Conservation (phyloP, 345 rosid genomes). For the Eutrema yunnanense region DNA sequence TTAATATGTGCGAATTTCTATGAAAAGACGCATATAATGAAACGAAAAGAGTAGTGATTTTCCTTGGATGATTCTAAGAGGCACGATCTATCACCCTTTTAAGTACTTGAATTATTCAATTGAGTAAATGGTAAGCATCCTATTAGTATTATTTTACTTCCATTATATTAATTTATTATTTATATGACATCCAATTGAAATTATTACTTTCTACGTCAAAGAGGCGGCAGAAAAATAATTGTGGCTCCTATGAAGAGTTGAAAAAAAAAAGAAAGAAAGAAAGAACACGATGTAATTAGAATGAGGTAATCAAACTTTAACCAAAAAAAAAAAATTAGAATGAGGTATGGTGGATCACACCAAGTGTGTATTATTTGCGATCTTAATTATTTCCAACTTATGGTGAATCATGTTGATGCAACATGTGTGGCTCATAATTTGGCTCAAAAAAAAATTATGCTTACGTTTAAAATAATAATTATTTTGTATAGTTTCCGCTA, state of each 20-base stretch:
- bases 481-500: not conserved
- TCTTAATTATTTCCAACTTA: not conserved
- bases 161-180: not conserved
- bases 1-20: not conserved
- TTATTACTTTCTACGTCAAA: not conserved
- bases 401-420: not conserved
- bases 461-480: not conserved
- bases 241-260: conserved; percentile 5
- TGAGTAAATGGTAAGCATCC: not conserved
- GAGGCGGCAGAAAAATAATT: conserved; percentile 2
- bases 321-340: too few species aligned
- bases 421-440: too few species aligned
- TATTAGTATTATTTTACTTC: not conserved
- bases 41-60: not conserved
- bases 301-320: too few species aligned
- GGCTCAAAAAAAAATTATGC: too few species aligned
- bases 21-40: not conserved
- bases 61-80: conserved; percentile 3
- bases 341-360: not conserved
- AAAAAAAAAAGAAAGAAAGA: too few species aligned
- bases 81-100: not conserved
- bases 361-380: not conserved
- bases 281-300: not conserved
- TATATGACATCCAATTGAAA: not conserved
- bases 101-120: conserved; percentile 7